A percentile compares a stretch with the other conserved stretches of the same genome.
Conservation (phyloP, 371 early-diverging fungal species). For the Haplosporangium sp. region DNA sequence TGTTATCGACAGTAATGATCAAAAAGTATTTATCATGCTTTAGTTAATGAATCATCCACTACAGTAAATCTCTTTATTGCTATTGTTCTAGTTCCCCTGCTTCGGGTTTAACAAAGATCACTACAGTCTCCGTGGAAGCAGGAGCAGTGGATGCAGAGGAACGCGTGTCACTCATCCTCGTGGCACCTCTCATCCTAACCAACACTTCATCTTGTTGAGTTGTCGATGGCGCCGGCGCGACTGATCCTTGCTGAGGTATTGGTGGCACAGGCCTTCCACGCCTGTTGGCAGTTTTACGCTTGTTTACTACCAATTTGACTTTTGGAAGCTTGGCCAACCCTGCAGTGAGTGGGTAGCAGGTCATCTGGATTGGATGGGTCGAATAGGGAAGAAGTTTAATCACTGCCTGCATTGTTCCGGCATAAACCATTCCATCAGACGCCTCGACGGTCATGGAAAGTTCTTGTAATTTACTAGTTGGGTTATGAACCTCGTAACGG, state of each 20-base stretch:
- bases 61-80: neutral
- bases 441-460: slow-evolving; percentile 71
- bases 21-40: neutral
- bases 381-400: slow-evolving; percentile 68
- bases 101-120: slow-evolving; percentile 55
- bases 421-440: slow-evolving; percentile 79
- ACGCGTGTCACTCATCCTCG: neutral
- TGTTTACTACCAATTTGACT: slow-evolving; percentile 59
- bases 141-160: neutral
- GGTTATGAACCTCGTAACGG: slow-evolving; percentile 71
- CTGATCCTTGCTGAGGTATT: slow-evolving; percentile 10
- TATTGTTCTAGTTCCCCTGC: slow-evolving; percentile 24
- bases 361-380: slow-evolving; percentile 42
- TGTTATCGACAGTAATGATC: too few relatives aligned
- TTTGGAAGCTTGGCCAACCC: slow-evolving; percentile 67
- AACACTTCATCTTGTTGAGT: slow-evolving; percentile 28
- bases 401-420: slow-evolving; percentile 73
- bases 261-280: slow-evolving; percentile 14
- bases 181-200: slow-evolving; percentile 35
- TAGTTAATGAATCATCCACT: neutral
- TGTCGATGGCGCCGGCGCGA: neutral
- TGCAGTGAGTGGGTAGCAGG: slow-evolving; percentile 60
- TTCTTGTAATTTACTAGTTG: slow-evolving; percentile 67
- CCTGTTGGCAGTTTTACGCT: slow-evolving; percentile 17
- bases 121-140: slow-evolving; percentile 22